Percentiles rank a stretch among this genome's conserved stretches.
Evolutionary conservation across 1,139 yeast genomes (phyloP).

Genomic region (Hemisphaericaspora lyxosophila): DNA sequence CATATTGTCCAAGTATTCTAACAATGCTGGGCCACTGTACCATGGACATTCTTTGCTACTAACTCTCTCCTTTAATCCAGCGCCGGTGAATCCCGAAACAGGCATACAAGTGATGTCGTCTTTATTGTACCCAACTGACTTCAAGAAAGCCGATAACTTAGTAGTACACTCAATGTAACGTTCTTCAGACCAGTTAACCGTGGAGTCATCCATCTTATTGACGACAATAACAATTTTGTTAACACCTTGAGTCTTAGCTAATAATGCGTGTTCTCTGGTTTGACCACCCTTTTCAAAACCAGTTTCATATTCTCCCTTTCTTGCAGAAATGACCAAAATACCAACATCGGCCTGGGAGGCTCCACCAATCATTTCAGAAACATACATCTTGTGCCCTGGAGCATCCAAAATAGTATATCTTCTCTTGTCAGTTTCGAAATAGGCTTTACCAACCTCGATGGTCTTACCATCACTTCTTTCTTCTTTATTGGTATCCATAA

Average conservation of each 20-base stretch:
- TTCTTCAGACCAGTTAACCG: constrained; percentile 93
- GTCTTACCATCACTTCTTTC: constrained; percentile 99
- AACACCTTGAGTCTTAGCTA: constrained; percentile 98
- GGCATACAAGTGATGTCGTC: constrained; percentile 92
- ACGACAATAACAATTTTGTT: constrained; percentile 89
- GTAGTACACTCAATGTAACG: constrained; percentile 94
- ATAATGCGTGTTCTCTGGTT: constrained; percentile 96
- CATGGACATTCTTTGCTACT: constrained; percentile 74
- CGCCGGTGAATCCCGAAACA: constrained; percentile 96
- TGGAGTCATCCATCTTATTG: constrained; percentile 98
- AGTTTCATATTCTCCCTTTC: constrained; percentile 99
- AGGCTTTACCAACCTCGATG: constrained; percentile 97
- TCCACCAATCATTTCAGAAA: constrained; percentile 99
- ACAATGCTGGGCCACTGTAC: constrained; percentile 89
- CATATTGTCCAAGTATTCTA: constrained; percentile 86
- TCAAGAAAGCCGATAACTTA: constrained; percentile 74
- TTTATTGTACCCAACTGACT: constrained; percentile 86
- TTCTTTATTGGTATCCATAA: constrained; percentile 98
- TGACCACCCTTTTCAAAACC: constrained; percentile 99
- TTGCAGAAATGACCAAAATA: constrained; percentile 91
- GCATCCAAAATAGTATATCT: constrained; percentile 98
- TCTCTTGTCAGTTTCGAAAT: constrained; percentile 95
- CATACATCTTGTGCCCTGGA: constrained; percentile 99
- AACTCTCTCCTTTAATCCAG: constrained; percentile 89
- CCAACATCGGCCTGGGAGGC: constrained; percentile 99